Conservation (phyloP, 306 rosid genomes). For the Prosopis cineraria region DNA sequence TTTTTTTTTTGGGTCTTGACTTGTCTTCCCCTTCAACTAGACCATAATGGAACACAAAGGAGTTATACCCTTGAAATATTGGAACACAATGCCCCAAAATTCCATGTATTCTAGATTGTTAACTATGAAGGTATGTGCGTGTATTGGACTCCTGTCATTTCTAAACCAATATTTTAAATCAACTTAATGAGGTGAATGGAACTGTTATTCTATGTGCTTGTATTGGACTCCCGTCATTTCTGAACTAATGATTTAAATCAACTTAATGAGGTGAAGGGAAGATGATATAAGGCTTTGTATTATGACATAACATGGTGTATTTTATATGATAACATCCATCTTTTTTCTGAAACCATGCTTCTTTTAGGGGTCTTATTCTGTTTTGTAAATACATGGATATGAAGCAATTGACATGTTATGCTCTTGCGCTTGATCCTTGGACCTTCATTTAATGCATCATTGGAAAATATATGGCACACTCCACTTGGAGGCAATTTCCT, state of each 20-base stretch:
- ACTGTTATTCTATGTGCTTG: constrained; percentile 27
- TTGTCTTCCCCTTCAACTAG: neutral
- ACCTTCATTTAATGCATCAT: neutral
- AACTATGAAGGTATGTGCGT: constrained; percentile 26
- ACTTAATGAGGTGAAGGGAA: constrained; percentile 12
- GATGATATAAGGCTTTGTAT: constrained; percentile 9
- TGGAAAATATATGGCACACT: neutral
- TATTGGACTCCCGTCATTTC: constrained; percentile 17
- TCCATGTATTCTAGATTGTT: constrained; percentile 23
- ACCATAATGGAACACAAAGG: constrained; percentile 9
- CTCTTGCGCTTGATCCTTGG: neutral
- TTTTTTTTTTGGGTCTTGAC: constrained; percentile 7
- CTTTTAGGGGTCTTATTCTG: neutral
- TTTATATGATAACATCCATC: neutral
- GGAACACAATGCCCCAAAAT: constrained; percentile 22
- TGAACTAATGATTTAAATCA: constrained; percentile 10
- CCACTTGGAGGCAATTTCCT: neutral
- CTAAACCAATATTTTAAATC: constrained; percentile 11
- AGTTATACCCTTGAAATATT: constrained; percentile 17
- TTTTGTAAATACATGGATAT: neutral
- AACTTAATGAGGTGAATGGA: constrained; percentile 20
- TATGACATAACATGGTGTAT: constrained; percentile 14
- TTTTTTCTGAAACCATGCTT: neutral
- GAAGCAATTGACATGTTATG: neutral
- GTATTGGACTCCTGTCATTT: constrained; percentile 13